Percentiles rank a stretch among this genome's conserved stretches.
Evolutionary conservation across 441 rosid genomes (phyloP).

Genomic region (Corymbia citriodora): DNA sequence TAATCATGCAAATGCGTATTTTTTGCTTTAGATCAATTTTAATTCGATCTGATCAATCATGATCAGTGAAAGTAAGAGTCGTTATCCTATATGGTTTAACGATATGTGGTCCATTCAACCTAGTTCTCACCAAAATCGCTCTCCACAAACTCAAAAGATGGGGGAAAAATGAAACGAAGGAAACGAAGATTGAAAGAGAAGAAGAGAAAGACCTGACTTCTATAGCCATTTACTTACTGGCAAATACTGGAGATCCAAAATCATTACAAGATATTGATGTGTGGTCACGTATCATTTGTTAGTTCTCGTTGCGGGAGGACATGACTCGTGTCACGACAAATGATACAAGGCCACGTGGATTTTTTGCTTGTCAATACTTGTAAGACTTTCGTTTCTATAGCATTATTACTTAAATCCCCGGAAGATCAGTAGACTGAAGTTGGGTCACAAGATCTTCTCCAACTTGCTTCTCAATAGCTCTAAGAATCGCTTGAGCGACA

Average conservation of each 20-base stretch:
- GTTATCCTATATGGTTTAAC: background rate
- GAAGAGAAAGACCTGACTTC: background rate
- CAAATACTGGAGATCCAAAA: background rate
- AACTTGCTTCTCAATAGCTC: constrained; percentile 29
- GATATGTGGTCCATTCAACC: background rate
- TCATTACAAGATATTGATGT: background rate
- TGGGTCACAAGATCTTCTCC: background rate
- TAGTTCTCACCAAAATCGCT: background rate
- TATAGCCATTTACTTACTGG: background rate
- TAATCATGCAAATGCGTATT: background rate
- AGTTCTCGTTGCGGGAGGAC: background rate
- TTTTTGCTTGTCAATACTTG: background rate
- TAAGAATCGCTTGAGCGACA: constrained; percentile 30
- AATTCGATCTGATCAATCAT: background rate
- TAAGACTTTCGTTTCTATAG: background rate
- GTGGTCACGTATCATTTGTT: background rate
- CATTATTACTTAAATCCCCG: background rate
- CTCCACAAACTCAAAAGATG: background rate
- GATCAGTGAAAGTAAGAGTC: background rate
- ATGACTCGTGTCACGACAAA: background rate
- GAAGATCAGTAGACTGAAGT: background rate
- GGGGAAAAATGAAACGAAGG: background rate
- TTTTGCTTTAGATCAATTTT: background rate
- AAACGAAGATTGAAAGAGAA: background rate
- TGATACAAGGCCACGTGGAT: background rate